Evolutionary conservation across 2,329 filamentous ascomycete genomes (phyloP).

Genomic region (Fusarium praegraminearum): DNA sequence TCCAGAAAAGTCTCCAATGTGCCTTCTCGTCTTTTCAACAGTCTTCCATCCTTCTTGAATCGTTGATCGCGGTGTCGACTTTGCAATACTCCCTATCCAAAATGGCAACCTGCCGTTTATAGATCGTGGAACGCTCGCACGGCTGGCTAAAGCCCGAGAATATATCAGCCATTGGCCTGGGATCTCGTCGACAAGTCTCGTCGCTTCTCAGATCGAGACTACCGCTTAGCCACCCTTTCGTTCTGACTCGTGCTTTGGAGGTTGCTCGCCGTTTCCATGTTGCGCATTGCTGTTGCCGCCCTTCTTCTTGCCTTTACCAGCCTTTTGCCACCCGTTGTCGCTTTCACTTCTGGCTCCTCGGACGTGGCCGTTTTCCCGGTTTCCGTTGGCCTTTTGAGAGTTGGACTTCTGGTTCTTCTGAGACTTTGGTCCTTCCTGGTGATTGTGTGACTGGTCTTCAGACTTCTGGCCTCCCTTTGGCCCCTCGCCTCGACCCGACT

Average conservation of each 20-base stretch:
- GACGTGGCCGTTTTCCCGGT: conserved; percentile 65
- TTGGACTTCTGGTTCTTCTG: conserved; percentile 48
- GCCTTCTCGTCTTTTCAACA: conserved; percentile 19
- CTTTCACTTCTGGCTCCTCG: conserved; percentile 68
- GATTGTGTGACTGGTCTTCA: conserved; percentile 46
- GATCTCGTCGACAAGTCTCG: conserved; percentile 12
- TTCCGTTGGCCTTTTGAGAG: conserved; percentile 54
- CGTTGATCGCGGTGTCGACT: conserved; percentile 19
- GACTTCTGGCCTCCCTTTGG: conserved; percentile 45
- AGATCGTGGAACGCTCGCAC: conserved; percentile 23
- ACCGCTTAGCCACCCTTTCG: conserved; percentile 68
- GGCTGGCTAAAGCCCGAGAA: neutral
- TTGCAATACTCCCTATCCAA: conserved; percentile 42
- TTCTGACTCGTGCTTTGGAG: conserved; percentile 69
- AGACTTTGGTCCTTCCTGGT: conserved; percentile 37
- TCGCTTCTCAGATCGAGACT: conserved; percentile 37
- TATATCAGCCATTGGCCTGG: conserved; percentile 1
- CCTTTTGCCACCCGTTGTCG: conserved; percentile 70
- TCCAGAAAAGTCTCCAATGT: conserved; percentile 46
- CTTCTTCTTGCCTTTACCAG: conserved; percentile 63
- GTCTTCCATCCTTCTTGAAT: conserved; percentile 19
- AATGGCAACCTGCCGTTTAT: conserved; percentile 30
- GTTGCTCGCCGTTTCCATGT: conserved; percentile 61
- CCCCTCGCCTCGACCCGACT: conserved; percentile 35
- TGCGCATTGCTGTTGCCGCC: conserved; percentile 52